A percentile compares a stretch with the other conserved stretches of the same genome.
These are phyloP conservation scores for Polytrichum formosum DNA, from an alignment of 225 moss, liverwort and hornwort genomes.

Conservation along the genomic window DNA sequence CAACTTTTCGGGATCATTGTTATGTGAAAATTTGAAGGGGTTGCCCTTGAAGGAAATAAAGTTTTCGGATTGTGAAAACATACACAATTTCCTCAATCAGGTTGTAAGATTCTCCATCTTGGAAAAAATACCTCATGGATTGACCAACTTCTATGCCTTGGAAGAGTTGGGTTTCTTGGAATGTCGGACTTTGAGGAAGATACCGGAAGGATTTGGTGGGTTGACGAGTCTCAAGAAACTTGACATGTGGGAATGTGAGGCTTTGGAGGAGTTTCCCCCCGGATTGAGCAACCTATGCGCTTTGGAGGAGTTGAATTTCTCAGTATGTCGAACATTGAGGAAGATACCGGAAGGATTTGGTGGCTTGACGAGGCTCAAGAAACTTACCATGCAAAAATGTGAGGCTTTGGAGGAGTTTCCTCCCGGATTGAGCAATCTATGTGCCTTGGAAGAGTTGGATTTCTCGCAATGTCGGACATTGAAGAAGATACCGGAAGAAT, in stretches of 20 bases:
- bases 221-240: not conserved
- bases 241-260: not conserved
- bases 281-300: too few species aligned
- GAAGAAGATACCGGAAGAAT: not conserved
- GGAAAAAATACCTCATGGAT: not conserved
- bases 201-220: too few species aligned
- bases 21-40: not conserved
- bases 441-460: not conserved
- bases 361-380: not conserved
- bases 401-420: not conserved
- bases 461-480: not conserved
- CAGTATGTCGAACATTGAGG: not conserved
- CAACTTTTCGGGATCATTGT: not conserved
- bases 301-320: not conserved
- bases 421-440: not conserved
- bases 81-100: not conserved
- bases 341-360: not conserved
- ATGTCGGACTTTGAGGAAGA: too few species aligned
- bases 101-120: not conserved
- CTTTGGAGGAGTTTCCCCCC: too few species aligned
- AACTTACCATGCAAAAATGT: not conserved
- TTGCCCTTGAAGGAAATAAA: too few species aligned
- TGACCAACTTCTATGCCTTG: not conserved
- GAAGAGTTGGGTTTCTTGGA: too few species aligned
- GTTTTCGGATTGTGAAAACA: not conserved